A percentile compares a stretch with the other conserved stretches of the same genome.
Conservation (phyloP, 768 basidiomycete species). For the Macrolepiota albuminosa region DNA sequence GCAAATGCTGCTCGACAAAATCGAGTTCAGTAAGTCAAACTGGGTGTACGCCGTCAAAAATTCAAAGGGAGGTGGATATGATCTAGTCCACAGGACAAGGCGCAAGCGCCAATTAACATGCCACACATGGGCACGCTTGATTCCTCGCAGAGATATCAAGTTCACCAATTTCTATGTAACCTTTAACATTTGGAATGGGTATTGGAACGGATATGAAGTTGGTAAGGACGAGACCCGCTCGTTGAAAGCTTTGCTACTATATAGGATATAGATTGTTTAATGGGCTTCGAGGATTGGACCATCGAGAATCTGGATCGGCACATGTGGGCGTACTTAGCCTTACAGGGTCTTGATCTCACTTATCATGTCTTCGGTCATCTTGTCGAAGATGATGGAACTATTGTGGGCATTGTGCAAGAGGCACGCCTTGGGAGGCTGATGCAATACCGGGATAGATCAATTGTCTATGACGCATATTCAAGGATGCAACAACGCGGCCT, state of each 20-base stretch:
- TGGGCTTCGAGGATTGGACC: conserved; percentile 25
- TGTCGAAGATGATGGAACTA: conserved; percentile 22
- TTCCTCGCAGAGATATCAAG: conserved; percentile 32
- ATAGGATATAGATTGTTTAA: conserved; percentile 23
- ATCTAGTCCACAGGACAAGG: conserved; percentile 24
- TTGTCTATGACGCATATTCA: conserved; percentile 27
- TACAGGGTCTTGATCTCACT: conserved; percentile 30
- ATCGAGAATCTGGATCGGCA: conserved; percentile 21
- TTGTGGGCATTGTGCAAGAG: conserved; percentile 33
- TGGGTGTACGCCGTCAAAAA: conserved; percentile 29
- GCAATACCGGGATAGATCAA: conserved; percentile 21
- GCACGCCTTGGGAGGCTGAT: conserved; percentile 29
- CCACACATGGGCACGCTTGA: conserved; percentile 29
- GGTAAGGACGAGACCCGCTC: conserved; percentile 18
- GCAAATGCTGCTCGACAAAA: conserved; percentile 24
- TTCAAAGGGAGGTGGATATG: conserved; percentile 24
- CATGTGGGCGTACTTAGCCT: conserved; percentile 25
- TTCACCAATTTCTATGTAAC: conserved; percentile 27
- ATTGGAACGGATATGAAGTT: conserved; percentile 35
- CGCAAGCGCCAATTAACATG: conserved; percentile 22
- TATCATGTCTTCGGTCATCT: conserved; percentile 31
- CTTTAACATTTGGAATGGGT: conserved; percentile 25
- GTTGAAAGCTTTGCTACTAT: background rate
- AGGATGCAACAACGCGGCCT: conserved; percentile 23
- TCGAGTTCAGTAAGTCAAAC: conserved; percentile 30